Evolutionary conservation across 257 asterid species (phyloP).

Genomic region (Misopates orontium): DNA sequence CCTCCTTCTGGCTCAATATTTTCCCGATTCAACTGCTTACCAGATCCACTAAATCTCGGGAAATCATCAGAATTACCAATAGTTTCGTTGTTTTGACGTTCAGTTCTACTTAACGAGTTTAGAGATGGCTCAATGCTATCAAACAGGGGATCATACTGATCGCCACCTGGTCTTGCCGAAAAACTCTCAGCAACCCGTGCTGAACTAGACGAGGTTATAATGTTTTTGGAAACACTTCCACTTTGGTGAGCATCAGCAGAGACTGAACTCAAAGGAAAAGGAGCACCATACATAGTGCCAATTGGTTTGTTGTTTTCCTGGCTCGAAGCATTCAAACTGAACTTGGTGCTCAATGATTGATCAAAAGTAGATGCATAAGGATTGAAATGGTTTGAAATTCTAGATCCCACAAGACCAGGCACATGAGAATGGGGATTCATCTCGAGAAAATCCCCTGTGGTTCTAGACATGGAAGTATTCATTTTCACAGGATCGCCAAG

Average conservation of each 20-base stretch:
- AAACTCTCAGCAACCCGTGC: slow-evolving; percentile 37
- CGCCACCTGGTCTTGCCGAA: slow-evolving; percentile 44
- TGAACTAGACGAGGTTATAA: slow-evolving; percentile 38
- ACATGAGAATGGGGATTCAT: slow-evolving; percentile 42
- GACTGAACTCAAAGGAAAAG: slow-evolving; percentile 43
- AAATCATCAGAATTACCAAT: slow-evolving; percentile 60
- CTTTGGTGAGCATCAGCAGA: slow-evolving; percentile 35
- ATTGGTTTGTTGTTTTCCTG: slow-evolving; percentile 44
- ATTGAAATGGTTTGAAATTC: slow-evolving; percentile 54
- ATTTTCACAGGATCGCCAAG: slow-evolving; percentile 39
- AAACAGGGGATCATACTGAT: slow-evolving; percentile 81
- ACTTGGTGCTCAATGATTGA: slow-evolving; percentile 53
- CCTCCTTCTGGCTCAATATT: slow-evolving; percentile 44
- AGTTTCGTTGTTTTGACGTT: slow-evolving; percentile 44
- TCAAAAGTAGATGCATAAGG: slow-evolving; percentile 75
- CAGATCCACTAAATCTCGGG: slow-evolving; percentile 47
- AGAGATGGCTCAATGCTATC: slow-evolving; percentile 85
- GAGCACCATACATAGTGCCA: slow-evolving; percentile 37
- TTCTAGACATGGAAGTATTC: slow-evolving; percentile 45
- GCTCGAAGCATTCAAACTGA: slow-evolving; percentile 42
- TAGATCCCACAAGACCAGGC: slow-evolving; percentile 46
- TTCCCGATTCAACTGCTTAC: slow-evolving; percentile 47
- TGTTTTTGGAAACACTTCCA: slow-evolving; percentile 37
- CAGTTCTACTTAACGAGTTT: slow-evolving; percentile 45
- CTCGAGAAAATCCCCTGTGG: slow-evolving; percentile 46